These are phyloP conservation scores for Arxiozyma bovina DNA, from an alignment of 1,139 yeast genomes.

Conservation along the genomic window DNA sequence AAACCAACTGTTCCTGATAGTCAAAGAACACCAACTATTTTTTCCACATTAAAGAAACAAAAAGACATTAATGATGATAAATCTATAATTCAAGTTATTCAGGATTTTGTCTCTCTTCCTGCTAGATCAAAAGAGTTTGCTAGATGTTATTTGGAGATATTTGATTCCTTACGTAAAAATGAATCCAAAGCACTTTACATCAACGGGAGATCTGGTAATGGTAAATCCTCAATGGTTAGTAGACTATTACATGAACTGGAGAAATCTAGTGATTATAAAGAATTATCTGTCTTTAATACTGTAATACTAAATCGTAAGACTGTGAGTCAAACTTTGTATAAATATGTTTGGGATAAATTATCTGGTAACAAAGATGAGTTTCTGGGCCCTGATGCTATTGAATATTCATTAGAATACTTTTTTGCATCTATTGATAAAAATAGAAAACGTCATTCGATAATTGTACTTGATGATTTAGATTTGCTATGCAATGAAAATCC, in stretches of 20 bases:
- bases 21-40: constrained; percentile 24
- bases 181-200: constrained; percentile 38
- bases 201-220: constrained; percentile 91
- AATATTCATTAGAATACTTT: constrained; percentile 38
- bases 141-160: constrained; percentile 4
- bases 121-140: constrained; percentile 36
- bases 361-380: constrained; percentile 44
- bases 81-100: constrained; percentile 3
- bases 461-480: constrained; percentile 78
- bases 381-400: constrained; percentile 45
- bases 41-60: constrained; percentile 23
- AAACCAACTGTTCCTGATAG: constrained; percentile 7
- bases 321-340: not conserved
- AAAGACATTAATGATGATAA: not conserved
- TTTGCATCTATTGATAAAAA: constrained; percentile 30
- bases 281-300: constrained; percentile 48
- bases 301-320: constrained; percentile 80
- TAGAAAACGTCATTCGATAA: constrained; percentile 38
- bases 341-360: constrained; percentile 50
- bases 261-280: constrained; percentile 33
- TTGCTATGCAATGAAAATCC: constrained; percentile 55
- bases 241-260: constrained; percentile 1
- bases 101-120: constrained; percentile 4
- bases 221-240: constrained; percentile 55
- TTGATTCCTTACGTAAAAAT: constrained; percentile 2